Conservation (phyloP, 2,329 filamentous ascomycete species). For the Clarireedia sp. region DNA sequence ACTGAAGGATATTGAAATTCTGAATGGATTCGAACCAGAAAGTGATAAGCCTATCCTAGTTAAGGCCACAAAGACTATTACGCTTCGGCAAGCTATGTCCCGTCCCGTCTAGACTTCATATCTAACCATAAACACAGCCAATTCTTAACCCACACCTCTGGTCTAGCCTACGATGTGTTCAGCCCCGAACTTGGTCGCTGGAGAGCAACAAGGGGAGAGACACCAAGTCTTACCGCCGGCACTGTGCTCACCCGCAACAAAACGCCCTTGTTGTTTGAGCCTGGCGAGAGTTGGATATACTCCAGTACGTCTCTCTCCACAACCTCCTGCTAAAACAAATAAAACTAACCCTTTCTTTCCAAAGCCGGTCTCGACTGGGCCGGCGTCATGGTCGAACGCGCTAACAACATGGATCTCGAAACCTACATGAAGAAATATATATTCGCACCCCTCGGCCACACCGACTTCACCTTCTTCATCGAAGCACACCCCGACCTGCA, state of each 20-base stretch:
- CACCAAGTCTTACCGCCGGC: not conserved
- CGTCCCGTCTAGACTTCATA: not conserved
- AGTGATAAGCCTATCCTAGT: conserved; percentile 15
- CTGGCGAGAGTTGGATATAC: conserved; percentile 54
- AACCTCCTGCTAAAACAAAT: not conserved
- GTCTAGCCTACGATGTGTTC: conserved; percentile 17
- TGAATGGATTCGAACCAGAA: conserved; percentile 20
- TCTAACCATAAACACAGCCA: conserved; percentile 1
- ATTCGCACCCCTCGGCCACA: conserved; percentile 9
- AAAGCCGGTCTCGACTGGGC: conserved; percentile 45
- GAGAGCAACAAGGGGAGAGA: conserved; percentile 11
- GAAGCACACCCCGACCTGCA: conserved; percentile 4
- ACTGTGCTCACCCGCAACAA: not conserved
- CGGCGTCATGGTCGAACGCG: conserved; percentile 40
- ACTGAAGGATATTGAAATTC: conserved; percentile 22
- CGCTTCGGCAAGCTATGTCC: conserved; percentile 19
- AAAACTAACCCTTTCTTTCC: not conserved
- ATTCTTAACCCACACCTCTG: conserved; percentile 22
- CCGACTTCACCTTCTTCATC: conserved; percentile 13
- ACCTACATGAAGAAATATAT: conserved; percentile 18
- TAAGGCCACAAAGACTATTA: conserved; percentile 20
- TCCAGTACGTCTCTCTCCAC: conserved; percentile 44
- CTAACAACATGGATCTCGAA: conserved; percentile 14
- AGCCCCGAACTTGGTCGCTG: conserved; percentile 7
- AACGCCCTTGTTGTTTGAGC: conserved; percentile 52